These are phyloP conservation scores for Tothia fuscella DNA, from an alignment of 2,329 filamentous ascomycete species.

Conservation along the genomic window DNA sequence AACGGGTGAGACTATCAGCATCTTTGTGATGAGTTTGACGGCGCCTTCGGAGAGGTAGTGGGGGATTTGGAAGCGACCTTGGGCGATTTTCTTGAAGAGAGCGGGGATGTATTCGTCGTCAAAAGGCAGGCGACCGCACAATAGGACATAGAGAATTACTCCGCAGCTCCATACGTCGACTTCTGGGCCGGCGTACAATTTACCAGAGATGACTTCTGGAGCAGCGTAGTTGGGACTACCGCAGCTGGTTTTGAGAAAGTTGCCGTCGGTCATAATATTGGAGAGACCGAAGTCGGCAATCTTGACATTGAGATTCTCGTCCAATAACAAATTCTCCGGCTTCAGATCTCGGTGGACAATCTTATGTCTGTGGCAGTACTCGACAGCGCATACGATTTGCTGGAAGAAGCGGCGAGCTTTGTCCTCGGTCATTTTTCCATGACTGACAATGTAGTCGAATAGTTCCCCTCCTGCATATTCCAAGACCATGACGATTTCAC, in stretches of 20 bases:
- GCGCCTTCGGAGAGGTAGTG: constrained; percentile 83
- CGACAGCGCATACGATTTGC: constrained; percentile 96
- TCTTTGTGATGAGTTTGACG: constrained; percentile 70
- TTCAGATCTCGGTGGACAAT: constrained; percentile 97
- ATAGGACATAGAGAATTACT: constrained; percentile 61
- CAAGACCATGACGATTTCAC: constrained; percentile 97
- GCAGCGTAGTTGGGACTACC: constrained; percentile 97
- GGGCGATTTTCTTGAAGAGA: constrained; percentile 93
- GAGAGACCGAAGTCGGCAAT: constrained; percentile 97
- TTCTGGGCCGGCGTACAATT: constrained; percentile 92
- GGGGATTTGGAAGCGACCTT: constrained; percentile 85
- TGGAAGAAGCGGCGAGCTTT: constrained; percentile 98
- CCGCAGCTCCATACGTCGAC: constrained; percentile 98
- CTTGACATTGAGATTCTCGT: constrained; percentile 94
- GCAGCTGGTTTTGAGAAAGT: constrained; percentile 97
- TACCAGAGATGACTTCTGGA: constrained; percentile 94
- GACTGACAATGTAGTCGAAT: constrained; percentile 95
- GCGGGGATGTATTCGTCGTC: constrained; percentile 98
- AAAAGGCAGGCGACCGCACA: constrained; percentile 68
- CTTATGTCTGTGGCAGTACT: constrained; percentile 98
- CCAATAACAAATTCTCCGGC: constrained; percentile 89
- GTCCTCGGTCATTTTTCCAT: constrained; percentile 80
- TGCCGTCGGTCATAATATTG: constrained; percentile 99
- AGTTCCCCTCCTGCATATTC: constrained; percentile 91
- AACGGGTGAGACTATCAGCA: constrained; percentile 91